Percentiles rank a stretch among this genome's conserved stretches.
These are phyloP conservation scores for Hypoxylon sp. DNA, from an alignment of 2,329 filamentous ascomycete genomes.

Conservation along the genomic window DNA sequence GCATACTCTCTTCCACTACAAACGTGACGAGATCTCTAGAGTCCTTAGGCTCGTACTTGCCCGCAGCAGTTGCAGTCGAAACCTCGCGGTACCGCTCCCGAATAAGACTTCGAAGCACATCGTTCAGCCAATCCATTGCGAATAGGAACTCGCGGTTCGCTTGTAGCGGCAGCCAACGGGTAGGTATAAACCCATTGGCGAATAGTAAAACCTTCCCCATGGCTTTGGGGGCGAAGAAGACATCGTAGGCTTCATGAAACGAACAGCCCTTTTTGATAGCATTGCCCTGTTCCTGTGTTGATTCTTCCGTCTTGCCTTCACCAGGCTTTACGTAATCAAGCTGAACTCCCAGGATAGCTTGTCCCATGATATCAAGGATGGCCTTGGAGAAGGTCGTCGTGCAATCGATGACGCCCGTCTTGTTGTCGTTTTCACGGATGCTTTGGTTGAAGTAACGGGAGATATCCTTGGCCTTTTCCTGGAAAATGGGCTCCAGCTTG, in stretches of 20 bases:
- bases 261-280: not conserved
- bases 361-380: constrained; percentile 34
- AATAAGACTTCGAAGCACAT: constrained; percentile 15
- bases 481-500: constrained; percentile 20
- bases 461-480: constrained; percentile 17
- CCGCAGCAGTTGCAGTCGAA: not conserved
- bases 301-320: not conserved
- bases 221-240: constrained; percentile 23
- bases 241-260: constrained; percentile 33
- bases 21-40: constrained; percentile 30
- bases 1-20: constrained; percentile 32
- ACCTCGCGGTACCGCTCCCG: constrained; percentile 21
- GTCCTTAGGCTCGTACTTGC: constrained; percentile 17
- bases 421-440: constrained; percentile 13
- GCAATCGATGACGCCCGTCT: constrained; percentile 22
- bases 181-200: constrained; percentile 25
- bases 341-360: constrained; percentile 21
- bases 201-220: constrained; percentile 27
- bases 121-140: constrained; percentile 25
- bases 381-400: constrained; percentile 27
- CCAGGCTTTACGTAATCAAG: constrained; percentile 22
- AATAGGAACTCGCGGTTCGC: constrained; percentile 25
- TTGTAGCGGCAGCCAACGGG: constrained; percentile 30
- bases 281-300: not conserved
- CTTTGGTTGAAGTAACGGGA: constrained; percentile 12